A percentile compares a stretch with the other conserved stretches of the same genome.
Evolutionary conservation across 768 basidiomycete genomes (phyloP).

Genomic region (Lentinula edodes): DNA sequence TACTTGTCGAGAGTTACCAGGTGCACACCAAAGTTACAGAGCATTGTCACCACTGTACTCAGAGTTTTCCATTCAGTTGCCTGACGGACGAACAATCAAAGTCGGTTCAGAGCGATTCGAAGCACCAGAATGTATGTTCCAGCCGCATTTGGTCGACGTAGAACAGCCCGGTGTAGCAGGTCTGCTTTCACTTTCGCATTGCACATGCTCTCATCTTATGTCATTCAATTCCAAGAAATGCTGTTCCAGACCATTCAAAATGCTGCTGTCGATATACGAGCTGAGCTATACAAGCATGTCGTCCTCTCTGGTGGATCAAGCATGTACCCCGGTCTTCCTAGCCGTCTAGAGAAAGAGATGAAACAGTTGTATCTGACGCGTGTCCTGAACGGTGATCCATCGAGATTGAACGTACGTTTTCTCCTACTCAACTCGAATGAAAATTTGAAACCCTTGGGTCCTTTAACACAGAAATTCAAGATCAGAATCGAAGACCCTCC

Average conservation of each 20-base stretch:
- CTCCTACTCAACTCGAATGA: not conserved
- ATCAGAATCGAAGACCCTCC: conserved; percentile 98
- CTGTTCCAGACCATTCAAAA: conserved; percentile 93
- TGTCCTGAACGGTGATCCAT: conserved; percentile 80
- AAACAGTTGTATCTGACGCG: conserved; percentile 95
- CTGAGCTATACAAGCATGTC: conserved; percentile 95
- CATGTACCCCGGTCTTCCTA: conserved; percentile 98
- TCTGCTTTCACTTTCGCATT: conserved; percentile 23
- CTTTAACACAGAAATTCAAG: conserved; percentile 87
- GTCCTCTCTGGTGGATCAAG: conserved; percentile 96
- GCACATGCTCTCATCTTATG: not conserved
- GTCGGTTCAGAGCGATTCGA: conserved; percentile 98
- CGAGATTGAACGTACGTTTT: conserved; percentile 74
- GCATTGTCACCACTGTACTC: conserved; percentile 1
- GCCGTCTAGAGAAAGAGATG: conserved; percentile 98
- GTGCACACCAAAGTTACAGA: conserved; percentile 36
- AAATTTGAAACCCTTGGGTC: not conserved
- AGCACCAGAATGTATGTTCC: conserved; percentile 99
- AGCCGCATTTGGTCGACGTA: conserved; percentile 94
- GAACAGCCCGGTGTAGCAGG: conserved; percentile 97
- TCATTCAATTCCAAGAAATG: conserved; percentile 58
- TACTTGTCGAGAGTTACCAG: conserved; percentile 93
- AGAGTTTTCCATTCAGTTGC: conserved; percentile 47
- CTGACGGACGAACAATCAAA: conserved; percentile 94
- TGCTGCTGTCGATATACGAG: conserved; percentile 84